Evolutionary conservation across 2,329 filamentous ascomycete species (phyloP).

Genomic region (Aspergillus alliaceus): DNA sequence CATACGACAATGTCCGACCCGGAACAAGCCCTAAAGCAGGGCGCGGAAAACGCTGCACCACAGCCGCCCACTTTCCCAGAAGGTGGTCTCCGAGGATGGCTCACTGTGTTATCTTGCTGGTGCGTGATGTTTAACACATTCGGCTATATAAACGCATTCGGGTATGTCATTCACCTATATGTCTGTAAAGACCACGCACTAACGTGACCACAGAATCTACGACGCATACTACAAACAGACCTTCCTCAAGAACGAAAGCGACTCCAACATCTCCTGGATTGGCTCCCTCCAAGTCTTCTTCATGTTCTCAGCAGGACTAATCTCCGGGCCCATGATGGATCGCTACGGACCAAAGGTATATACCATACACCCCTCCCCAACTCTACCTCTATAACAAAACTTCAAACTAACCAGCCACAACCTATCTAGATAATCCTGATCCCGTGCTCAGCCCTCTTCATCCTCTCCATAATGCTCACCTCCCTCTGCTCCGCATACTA

Average conservation of each 20-base stretch:
- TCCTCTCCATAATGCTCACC: slow-evolving; percentile 65
- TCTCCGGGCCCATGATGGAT: slow-evolving; percentile 24
- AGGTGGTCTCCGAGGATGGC: slow-evolving; percentile 26
- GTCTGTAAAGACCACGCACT: too few relatives aligned
- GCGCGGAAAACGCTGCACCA: neutral
- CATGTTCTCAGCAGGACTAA: slow-evolving; percentile 17
- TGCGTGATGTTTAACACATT: slow-evolving; percentile 28
- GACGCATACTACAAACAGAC: too few relatives aligned
- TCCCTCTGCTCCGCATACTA: slow-evolving; percentile 57
- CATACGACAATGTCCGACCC: too few relatives aligned
- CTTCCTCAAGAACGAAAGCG: too few relatives aligned
- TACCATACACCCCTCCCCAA: too few relatives aligned
- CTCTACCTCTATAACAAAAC: too few relatives aligned
- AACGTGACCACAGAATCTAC: too few relatives aligned
- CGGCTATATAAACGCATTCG: slow-evolving; percentile 27
- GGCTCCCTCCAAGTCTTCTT: slow-evolving; percentile 38
- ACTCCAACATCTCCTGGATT: slow-evolving; percentile 50
- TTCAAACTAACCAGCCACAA: too few relatives aligned
- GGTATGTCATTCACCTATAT: slow-evolving; percentile 14
- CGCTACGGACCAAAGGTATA: slow-evolving; percentile 17
- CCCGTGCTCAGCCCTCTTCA: too few relatives aligned
- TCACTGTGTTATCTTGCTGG: slow-evolving; percentile 22
- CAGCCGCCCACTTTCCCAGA: slow-evolving; percentile 24
- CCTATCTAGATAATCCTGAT: too few relatives aligned
- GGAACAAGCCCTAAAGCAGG: neutral